These are phyloP conservation scores for Kodamaea ohmeri DNA, from an alignment of 1,139 yeast species.

Conservation along the genomic window DNA sequence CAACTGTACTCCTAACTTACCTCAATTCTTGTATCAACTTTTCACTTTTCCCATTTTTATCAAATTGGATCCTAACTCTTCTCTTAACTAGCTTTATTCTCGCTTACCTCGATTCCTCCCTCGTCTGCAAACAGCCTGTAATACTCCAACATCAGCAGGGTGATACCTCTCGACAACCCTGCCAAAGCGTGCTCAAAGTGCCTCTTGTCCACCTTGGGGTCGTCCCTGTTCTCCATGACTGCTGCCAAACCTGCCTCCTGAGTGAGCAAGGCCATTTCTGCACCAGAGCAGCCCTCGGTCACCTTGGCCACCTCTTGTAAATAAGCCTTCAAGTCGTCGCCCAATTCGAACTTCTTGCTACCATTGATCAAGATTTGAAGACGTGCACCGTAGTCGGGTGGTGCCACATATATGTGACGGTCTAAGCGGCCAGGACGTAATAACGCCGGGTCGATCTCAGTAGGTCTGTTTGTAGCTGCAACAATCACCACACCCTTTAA, in stretches of 20 bases:
- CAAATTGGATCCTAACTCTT: neutral
- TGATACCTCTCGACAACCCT: constrained; percentile 73
- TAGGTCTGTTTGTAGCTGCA: constrained; percentile 95
- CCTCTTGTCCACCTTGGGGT: constrained; percentile 49
- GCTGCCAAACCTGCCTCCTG: constrained; percentile 96
- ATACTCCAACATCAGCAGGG: constrained; percentile 76
- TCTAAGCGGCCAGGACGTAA: constrained; percentile 93
- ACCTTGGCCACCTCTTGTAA: constrained; percentile 53
- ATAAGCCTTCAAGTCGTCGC: constrained; percentile 32
- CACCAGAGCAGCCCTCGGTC: constrained; percentile 94
- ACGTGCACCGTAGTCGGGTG: constrained; percentile 82
- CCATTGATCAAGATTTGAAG: constrained; percentile 70
- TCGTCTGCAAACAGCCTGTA: constrained; percentile 63
- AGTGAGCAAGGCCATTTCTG: constrained; percentile 86
- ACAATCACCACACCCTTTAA: constrained; percentile 87
- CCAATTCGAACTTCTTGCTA: constrained; percentile 54
- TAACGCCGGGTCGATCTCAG: constrained; percentile 86
- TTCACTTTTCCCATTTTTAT: too few relatives aligned
- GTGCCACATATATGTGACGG: constrained; percentile 85
- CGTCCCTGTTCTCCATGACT: constrained; percentile 68
- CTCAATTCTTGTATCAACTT: too few relatives aligned
- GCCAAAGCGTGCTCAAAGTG: constrained; percentile 74
- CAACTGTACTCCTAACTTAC: too few relatives aligned
- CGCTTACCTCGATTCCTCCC: constrained; percentile 33
- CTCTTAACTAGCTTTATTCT: neutral